Percentiles rank a stretch among this genome's conserved stretches.
Conservation (phyloP, 208 protist species). For the Acanthamoeba lenticulata region DNA sequence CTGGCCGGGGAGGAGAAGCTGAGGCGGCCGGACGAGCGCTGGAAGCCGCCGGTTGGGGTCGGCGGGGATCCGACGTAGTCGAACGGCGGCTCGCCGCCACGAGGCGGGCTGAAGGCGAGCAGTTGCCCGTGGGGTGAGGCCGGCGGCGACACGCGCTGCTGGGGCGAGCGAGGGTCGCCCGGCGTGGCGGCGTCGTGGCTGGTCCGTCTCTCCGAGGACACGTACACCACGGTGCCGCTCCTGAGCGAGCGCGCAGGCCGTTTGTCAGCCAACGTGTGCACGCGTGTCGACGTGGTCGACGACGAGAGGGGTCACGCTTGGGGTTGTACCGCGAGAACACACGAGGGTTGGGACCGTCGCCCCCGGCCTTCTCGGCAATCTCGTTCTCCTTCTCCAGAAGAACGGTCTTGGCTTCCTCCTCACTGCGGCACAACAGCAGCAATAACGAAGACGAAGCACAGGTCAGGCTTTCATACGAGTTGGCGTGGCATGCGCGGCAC, state of each 20-base stretch:
- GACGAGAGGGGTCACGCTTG: neutral
- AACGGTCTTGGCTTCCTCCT: conserved; percentile 11
- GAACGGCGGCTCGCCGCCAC: neutral
- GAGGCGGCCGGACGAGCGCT: neutral
- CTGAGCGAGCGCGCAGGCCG: neutral
- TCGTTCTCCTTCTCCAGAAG: conserved; percentile 43
- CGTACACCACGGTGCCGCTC: neutral
- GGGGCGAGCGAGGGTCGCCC: neutral
- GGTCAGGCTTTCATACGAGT: too few relatives aligned
- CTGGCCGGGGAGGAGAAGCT: neutral
- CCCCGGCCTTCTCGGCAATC: neutral
- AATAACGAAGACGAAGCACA: neutral
- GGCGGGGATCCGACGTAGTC: neutral
- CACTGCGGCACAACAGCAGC: neutral
- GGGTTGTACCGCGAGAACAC: neutral
- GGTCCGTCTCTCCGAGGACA: neutral
- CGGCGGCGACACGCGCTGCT: conserved; percentile 13
- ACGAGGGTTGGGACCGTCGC: neutral
- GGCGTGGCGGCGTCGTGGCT: neutral
- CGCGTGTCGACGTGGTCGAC: neutral
- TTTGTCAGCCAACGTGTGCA: neutral
- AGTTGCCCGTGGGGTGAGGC: neutral
- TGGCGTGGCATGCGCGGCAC: neutral
- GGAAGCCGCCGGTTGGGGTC: neutral
- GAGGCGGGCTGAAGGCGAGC: neutral